Conservation (phyloP, 768 basidiomycete genomes). For the Pleurotus eryngii region DNA sequence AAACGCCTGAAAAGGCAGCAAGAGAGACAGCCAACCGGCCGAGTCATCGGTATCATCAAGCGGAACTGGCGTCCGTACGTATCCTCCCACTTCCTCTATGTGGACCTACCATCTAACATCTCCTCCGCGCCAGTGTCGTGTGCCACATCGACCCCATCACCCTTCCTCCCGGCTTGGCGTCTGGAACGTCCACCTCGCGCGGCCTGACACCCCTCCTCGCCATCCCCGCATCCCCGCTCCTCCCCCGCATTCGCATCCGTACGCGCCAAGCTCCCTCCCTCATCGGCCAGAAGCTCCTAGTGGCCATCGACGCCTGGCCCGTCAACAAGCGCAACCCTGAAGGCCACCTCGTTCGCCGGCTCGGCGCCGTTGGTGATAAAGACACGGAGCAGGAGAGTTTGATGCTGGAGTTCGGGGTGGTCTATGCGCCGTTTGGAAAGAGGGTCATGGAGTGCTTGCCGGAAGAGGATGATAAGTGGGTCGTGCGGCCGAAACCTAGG, state of each 20-base stretch:
- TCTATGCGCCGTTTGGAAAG: conserved; percentile 94
- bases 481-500: conserved; percentile 71
- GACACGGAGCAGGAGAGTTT: conserved; percentile 95
- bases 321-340: conserved; percentile 87
- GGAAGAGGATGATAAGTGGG: conserved; percentile 85
- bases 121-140: conserved; percentile 62
- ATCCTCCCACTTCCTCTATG: conserved; percentile 1
- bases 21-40: conserved; percentile 88
- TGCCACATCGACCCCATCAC: conserved; percentile 94
- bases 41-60: conserved; percentile 88
- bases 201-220: conserved; percentile 92
- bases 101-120: neutral
- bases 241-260: conserved; percentile 91
- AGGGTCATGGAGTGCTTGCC: conserved; percentile 92
- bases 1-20: conserved; percentile 24
- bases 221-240: conserved; percentile 84
- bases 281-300: conserved; percentile 91
- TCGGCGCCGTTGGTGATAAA: conserved; percentile 90
- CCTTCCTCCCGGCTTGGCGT: conserved; percentile 79
- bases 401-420: conserved; percentile 91
- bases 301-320: conserved; percentile 93
- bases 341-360: conserved; percentile 91
- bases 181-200: conserved; percentile 72
- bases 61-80: conserved; percentile 93
- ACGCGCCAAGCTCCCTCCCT: conserved; percentile 92